Conservation (phyloP, 164 flowering plant species). For the Vitis amurensis region DNA sequence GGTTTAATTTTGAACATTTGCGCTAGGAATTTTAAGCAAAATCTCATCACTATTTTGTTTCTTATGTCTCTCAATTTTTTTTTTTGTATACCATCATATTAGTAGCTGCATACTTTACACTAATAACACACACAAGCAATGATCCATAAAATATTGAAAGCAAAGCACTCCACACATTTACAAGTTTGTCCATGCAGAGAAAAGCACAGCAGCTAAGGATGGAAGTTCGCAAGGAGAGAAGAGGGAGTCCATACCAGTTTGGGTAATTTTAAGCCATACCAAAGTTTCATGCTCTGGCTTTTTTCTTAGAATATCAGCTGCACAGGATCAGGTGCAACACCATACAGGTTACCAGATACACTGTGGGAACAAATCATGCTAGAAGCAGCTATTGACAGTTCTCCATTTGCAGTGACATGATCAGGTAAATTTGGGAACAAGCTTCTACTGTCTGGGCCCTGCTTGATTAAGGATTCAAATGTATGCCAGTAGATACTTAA, state of each 20-base stretch:
- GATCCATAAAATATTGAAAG: no score
- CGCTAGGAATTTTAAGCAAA: no score
- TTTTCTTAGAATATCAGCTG: conserved; percentile 96
- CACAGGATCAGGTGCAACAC: conserved; percentile 96
- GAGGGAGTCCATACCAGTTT: conserved; percentile 50
- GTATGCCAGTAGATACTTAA: not conserved
- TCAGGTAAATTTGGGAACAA: conserved; percentile 44
- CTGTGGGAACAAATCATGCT: conserved; percentile 94
- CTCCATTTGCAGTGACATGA: conserved; percentile 50
- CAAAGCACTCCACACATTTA: no score
- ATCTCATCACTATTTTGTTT: no score
- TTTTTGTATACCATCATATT: no score
- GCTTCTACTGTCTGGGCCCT: conserved; percentile 46
- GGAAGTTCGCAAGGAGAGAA: not conserved
- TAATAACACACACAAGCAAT: no score
- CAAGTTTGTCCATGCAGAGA: no score
- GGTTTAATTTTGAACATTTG: no score
- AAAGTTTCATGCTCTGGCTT: conserved; percentile 93
- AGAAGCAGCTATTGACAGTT: conserved; percentile 58
- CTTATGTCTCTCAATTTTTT: no score
- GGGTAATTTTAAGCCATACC: conserved; percentile 71
- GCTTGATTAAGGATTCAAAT: conserved; percentile 16
- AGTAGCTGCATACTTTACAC: no score
- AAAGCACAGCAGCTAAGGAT: not conserved
- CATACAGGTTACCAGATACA: conserved; percentile 93